Percentiles rank a stretch among this genome's conserved stretches.
Evolutionary conservation across 495 filamentous ascomycete genomes (phyloP).

Genomic region (Tetracladium setigerum): DNA sequence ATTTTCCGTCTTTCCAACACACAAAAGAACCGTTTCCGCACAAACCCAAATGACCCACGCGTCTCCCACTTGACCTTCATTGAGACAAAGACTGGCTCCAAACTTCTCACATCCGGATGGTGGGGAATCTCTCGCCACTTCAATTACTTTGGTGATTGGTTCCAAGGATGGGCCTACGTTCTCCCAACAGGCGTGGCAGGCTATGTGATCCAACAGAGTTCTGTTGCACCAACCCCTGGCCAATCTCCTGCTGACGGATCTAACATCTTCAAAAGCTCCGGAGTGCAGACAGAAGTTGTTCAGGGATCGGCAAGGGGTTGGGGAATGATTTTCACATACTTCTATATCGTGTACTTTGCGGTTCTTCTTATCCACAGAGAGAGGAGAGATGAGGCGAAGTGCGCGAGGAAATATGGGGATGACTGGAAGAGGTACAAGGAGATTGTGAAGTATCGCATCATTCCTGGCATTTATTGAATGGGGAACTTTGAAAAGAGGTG

Average conservation of each 20-base stretch:
- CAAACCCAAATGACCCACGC: slow-evolving; percentile 73
- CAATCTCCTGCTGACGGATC: slow-evolving; percentile 47
- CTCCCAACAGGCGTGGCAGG: slow-evolving; percentile 85
- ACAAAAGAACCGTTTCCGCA: slow-evolving; percentile 92
- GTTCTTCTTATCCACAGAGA: slow-evolving; percentile 87
- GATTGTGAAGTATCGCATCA: slow-evolving; percentile 74
- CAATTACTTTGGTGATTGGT: slow-evolving; percentile 97
- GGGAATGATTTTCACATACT: slow-evolving; percentile 88
- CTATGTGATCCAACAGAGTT: slow-evolving; percentile 54
- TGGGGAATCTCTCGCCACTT: slow-evolving; percentile 91
- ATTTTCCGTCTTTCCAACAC: slow-evolving; percentile 91
- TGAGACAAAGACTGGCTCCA: slow-evolving; percentile 73
- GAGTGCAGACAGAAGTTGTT: slow-evolving; percentile 43
- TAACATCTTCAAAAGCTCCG: slow-evolving; percentile 14
- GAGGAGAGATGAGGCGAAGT: slow-evolving; percentile 87
- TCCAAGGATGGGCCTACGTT: slow-evolving; percentile 87
- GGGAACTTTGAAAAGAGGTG: background rate
- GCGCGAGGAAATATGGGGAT: slow-evolving; percentile 80
- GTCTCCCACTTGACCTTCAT: slow-evolving; percentile 81
- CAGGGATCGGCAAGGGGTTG: slow-evolving; percentile 68
- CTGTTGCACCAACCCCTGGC: slow-evolving; percentile 34
- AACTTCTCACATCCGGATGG: slow-evolving; percentile 83
- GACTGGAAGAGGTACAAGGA: slow-evolving; percentile 90
- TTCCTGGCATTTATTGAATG: slow-evolving; percentile 81
- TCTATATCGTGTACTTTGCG: slow-evolving; percentile 91